Evolutionary conservation across 2,329 filamentous ascomycete species (phyloP), one percentile per base, ranked within the genome.

Genomic region (Colletotrichum coccodes): DNA sequence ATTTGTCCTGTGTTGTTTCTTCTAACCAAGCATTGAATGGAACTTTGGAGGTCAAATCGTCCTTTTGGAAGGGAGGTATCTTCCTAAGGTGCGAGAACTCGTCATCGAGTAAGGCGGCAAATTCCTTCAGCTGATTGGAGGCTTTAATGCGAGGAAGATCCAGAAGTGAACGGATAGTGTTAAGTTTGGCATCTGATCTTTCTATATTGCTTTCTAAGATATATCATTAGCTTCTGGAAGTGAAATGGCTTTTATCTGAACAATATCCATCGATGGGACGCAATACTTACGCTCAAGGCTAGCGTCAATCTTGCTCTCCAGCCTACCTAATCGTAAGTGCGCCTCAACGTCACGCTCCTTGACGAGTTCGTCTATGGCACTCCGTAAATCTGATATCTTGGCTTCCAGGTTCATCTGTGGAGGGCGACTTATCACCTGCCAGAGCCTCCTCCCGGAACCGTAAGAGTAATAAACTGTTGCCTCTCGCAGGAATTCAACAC

Each of bases 391-490:
- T 11, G 53, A 57, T 18, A 44, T 40, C 36, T 32, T 32, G 1
- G n/a, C 36, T 16, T 57, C 53, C 6, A 57, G 36, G 21, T 36
- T 9, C 9, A 40, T 34, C n/a, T 54, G 30, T 2, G 52, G 52
- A 18, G 52, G 34, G 21, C 52, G 30, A n/a, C 11, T 11, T 42
- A 42, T 14, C 30, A 8, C 53, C 7, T 57, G 53, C 53, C 53
- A 57, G 21, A 44, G 9, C 36, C 53, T 40, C 34, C 16, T 44
- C 0, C 14, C 40, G 34, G 23, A 42, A 9, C 38, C 38, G 9
- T 28, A 21, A 57, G 53, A 57, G 53, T 57, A 57, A 30, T 57
- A 57, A 21, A 57, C 3, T 14, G 53, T 57, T 28, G 53, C 23
- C 34, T 57, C 36, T 42, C 38, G 53, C 34, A 57, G 34, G 21